Conservation (phyloP, 306 rosid genomes). For the Cajanus cajan region DNA sequence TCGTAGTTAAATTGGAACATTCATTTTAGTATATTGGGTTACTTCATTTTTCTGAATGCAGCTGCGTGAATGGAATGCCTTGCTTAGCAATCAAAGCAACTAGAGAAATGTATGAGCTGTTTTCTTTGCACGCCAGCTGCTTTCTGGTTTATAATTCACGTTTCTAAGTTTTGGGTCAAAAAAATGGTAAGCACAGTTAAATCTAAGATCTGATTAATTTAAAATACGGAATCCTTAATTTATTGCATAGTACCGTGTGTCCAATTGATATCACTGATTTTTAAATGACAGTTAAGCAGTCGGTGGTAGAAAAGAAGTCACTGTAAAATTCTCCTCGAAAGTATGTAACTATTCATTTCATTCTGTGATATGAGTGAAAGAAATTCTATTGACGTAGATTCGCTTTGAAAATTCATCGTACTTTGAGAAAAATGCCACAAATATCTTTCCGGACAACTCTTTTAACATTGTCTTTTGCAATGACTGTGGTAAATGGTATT, state of each 20-base stretch:
- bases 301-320: neutral
- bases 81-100: neutral
- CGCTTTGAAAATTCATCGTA: neutral
- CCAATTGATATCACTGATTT: neutral
- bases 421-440: neutral
- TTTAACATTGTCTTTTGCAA: neutral
- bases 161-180: neutral
- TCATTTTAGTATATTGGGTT: neutral
- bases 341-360: neutral
- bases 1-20: neutral
- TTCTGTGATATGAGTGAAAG: neutral
- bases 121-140: neutral
- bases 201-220: neutral
- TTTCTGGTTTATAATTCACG: neutral
- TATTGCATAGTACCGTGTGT: neutral
- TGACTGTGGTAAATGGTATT: neutral
- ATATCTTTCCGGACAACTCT: neutral
- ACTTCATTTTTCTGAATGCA: neutral
- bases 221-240: neutral
- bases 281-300: neutral
- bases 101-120: neutral
- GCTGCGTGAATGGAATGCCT: neutral
- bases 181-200: neutral
- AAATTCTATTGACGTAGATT: slow-evolving; percentile 4
- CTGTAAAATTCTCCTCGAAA: neutral